Evolutionary conservation across 2,329 filamentous ascomycete species (phyloP).

Genomic region (Fusarium sterilihyphosum): DNA sequence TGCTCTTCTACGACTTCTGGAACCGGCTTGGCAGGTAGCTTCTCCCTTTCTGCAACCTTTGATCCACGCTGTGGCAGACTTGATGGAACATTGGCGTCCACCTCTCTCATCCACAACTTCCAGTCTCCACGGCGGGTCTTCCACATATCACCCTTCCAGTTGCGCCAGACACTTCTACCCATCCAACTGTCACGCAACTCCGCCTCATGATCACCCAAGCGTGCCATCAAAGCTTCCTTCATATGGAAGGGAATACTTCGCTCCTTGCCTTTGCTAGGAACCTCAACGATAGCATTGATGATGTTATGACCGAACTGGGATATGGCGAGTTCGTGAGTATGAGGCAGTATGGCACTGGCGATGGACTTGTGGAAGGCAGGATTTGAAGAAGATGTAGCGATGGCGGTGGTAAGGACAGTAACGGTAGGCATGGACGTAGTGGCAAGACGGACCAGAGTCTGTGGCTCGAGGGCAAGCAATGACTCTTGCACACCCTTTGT

Average conservation of each 20-base stretch:
- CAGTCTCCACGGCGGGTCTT: slow-evolving; percentile 63
- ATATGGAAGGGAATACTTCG: slow-evolving; percentile 65
- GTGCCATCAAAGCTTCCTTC: slow-evolving; percentile 64
- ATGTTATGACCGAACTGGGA: slow-evolving; percentile 64
- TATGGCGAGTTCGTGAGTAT: slow-evolving; percentile 56
- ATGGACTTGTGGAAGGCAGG: slow-evolving; percentile 66
- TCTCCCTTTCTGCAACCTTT: slow-evolving; percentile 15
- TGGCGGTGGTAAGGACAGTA: slow-evolving; percentile 60
- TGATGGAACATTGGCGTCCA: slow-evolving; percentile 41
- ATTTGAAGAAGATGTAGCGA: slow-evolving; percentile 58
- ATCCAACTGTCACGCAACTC: slow-evolving; percentile 63
- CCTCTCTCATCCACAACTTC: slow-evolving; percentile 66
- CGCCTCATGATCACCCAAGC: slow-evolving; percentile 59
- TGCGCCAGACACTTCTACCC: slow-evolving; percentile 66
- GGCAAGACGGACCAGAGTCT: slow-evolving; percentile 71
- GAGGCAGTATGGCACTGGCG: slow-evolving; percentile 58
- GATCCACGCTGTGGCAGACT: slow-evolving; percentile 27
- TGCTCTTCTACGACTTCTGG: slow-evolving; percentile 7
- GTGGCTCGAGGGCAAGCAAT: slow-evolving; percentile 67
- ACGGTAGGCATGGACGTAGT: slow-evolving; percentile 61
- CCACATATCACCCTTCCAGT: slow-evolving; percentile 68
- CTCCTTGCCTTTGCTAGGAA: slow-evolving; percentile 60
- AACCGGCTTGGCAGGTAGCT: not conserved
- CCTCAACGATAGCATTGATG: slow-evolving; percentile 58
- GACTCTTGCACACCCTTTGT: slow-evolving; percentile 77